Evolutionary conservation across 2,329 filamentous ascomycete species (phyloP).

Genomic region (Meredithiella fracta): DNA sequence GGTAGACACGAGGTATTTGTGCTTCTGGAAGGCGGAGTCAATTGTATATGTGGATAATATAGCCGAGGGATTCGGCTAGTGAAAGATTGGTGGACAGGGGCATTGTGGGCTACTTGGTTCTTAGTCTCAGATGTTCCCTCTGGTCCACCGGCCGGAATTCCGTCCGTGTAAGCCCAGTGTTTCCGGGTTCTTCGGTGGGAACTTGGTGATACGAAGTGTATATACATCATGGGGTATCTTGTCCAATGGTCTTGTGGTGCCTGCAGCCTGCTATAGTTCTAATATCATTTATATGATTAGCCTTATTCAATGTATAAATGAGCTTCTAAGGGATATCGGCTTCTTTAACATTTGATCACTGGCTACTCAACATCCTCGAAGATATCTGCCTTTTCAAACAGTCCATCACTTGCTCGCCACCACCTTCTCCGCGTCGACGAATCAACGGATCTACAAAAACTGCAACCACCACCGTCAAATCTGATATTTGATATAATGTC

Average conservation of each 20-base stretch:
- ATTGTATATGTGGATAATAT: no score
- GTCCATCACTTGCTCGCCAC: background rate
- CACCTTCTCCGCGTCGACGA: background rate
- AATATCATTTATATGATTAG: no score
- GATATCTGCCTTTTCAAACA: background rate
- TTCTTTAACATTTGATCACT: background rate
- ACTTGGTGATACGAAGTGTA: background rate
- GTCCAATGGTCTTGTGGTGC: no score
- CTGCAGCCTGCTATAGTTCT: no score
- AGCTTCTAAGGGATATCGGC: no score
- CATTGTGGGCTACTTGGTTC: background rate
- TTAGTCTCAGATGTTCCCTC: background rate
- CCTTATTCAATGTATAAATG: no score
- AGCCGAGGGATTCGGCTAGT: no score
- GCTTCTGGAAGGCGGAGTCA: no score
- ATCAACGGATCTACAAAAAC: background rate
- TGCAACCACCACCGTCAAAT: background rate
- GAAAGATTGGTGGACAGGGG: background rate
- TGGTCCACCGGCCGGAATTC: background rate
- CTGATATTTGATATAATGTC: background rate
- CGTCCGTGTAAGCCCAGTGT: background rate
- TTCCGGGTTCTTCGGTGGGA: background rate
- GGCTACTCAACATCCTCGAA: background rate
- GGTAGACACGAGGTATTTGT: no score
- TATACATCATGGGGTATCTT: no score